phyloP scores from a whole-genome alignment of 2,329 filamentous ascomycete species.

The Fusarium armeniacum region DNA sequence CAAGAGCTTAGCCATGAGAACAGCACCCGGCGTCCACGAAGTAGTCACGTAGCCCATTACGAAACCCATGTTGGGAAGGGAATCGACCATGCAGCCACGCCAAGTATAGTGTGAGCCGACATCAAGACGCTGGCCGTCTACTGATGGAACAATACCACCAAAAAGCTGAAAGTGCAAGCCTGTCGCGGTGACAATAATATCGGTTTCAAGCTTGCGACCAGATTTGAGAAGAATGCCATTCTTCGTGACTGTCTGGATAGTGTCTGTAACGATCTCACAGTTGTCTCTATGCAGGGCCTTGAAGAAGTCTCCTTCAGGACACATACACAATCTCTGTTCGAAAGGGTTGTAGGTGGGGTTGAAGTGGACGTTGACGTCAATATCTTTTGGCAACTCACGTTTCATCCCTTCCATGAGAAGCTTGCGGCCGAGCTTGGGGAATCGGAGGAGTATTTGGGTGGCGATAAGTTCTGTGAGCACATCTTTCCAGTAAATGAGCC shows the following conservation, averaged over 20 bases:
- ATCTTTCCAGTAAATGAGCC: conserved; percentile 64
- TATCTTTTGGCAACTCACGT: conserved; percentile 65
- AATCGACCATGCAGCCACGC: conserved; percentile 76
- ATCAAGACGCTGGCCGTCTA: conserved; percentile 68
- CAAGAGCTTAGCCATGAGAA: conserved; percentile 63
- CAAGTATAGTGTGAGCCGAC: conserved; percentile 69
- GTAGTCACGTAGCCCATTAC: conserved; percentile 76
- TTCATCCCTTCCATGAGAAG: conserved; percentile 60
- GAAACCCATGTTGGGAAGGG: conserved; percentile 73
- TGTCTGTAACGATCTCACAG: conserved; percentile 64
- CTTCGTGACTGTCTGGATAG: conserved; percentile 64
- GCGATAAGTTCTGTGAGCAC: conserved; percentile 63
- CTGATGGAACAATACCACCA: conserved; percentile 64
- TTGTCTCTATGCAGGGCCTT: conserved; percentile 61
- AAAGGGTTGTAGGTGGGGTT: conserved; percentile 75
- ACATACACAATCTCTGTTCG: conserved; percentile 82
- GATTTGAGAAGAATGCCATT: conserved; percentile 63
- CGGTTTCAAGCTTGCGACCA: conserved; percentile 67
- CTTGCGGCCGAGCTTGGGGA: conserved; percentile 45
- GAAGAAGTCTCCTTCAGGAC: conserved; percentile 70
- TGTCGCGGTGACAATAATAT: conserved; percentile 79
- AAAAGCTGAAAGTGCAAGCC: conserved; percentile 72
- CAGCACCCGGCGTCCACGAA: conserved; percentile 77
- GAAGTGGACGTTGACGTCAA: conserved; percentile 73
- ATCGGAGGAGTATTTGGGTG: conserved; percentile 48